Base-by-base conservation (phyloP, 2,329 filamentous ascomycete genomes). In the Apiospora aurea region DNA sequence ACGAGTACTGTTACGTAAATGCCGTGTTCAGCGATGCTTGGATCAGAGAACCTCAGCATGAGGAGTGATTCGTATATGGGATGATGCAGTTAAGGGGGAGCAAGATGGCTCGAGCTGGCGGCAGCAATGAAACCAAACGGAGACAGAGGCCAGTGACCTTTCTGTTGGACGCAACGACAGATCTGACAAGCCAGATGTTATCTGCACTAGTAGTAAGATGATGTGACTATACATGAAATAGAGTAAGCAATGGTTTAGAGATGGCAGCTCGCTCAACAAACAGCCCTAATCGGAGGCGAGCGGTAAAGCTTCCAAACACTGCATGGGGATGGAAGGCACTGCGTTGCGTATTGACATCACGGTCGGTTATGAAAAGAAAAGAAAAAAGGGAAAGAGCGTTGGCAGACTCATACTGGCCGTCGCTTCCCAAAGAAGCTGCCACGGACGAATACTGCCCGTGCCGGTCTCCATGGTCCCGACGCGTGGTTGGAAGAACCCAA, bases 161-260 rank as follows among this genome's bases (percentile, higher is more conserved):
- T 64, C 21, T 64, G 34, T 21, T 41, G 57, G 34, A 34, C 34
- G 34, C 18, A 64, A 7, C 29, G 10, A 64, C 18, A 13, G 3
- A n/a, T 1, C 13, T 24, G 18, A n/a, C 34, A 64, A 64, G 57
- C 34, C 57, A n/a, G 18, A 10, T 24, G n/a, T 11, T 41, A 34
- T 64, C 21, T 64, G 34, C 57, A 64, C 2, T 18, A 18, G 57
- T 41, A 29, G 34, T 64, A 64, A 64, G 34, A 64, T 64, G 57
- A 64, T 64, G 57, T 64, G 57, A 64, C 18, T 64, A 64, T 64
- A 41, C 34, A 41, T 64, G 34, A 24, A 41, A 7, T 61, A 41
- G 57, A 64, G 57, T 64, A 64, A 41, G 34, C 57, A 64, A 24
- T 38, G 57, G 21, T 41, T 64, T 34, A 41, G 8, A 38, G 57